A percentile compares a stretch with the other conserved stretches of the same genome.
These are phyloP conservation scores for Strigomonas culicis DNA, from an alignment of 208 protist genomes.

Conservation along the genomic window DNA sequence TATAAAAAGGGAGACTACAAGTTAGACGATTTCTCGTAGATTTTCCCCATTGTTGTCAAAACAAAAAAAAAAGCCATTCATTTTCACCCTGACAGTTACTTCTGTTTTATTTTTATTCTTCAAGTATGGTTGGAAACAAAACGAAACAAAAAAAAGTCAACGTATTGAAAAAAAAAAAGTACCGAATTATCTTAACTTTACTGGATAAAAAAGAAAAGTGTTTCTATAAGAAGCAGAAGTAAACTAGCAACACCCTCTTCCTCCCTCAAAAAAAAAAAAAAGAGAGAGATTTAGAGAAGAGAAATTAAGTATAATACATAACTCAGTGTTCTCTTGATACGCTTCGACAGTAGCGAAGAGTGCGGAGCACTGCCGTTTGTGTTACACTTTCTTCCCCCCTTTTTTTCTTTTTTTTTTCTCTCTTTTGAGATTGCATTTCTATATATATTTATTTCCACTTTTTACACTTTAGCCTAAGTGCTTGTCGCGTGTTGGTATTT, in stretches of 20 bases:
- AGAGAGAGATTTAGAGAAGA: not conserved
- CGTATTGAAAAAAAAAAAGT: too few species aligned
- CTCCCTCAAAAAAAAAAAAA: too few species aligned
- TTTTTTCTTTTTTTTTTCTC: conserved; percentile 10
- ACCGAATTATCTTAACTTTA: too few species aligned
- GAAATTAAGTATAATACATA: conserved; percentile 5
- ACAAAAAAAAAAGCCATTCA: too few species aligned
- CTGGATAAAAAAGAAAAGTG: conserved; percentile 4
- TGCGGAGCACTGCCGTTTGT: conserved; percentile 6
- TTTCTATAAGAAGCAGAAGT: too few species aligned
- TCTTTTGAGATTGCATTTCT: not conserved
- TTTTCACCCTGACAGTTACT: too few species aligned
- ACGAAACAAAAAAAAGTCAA: too few species aligned
- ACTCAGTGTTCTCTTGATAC: conserved; percentile 3
- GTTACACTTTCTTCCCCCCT: conserved; percentile 13
- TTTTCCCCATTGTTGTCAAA: too few species aligned
- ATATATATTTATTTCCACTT: not conserved
- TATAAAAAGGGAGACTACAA: not conserved
- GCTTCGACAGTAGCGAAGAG: conserved; percentile 8
- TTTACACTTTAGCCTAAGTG: too few species aligned
- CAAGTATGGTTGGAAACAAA: too few species aligned
- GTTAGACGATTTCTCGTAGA: too few species aligned
- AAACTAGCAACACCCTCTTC: too few species aligned
- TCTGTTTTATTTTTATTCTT: conserved; percentile 7
- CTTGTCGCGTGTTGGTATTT: not conserved